phyloP scores from a whole-genome alignment of 495 filamentous ascomycete species.

The Aspergillus asperescens region DNA sequence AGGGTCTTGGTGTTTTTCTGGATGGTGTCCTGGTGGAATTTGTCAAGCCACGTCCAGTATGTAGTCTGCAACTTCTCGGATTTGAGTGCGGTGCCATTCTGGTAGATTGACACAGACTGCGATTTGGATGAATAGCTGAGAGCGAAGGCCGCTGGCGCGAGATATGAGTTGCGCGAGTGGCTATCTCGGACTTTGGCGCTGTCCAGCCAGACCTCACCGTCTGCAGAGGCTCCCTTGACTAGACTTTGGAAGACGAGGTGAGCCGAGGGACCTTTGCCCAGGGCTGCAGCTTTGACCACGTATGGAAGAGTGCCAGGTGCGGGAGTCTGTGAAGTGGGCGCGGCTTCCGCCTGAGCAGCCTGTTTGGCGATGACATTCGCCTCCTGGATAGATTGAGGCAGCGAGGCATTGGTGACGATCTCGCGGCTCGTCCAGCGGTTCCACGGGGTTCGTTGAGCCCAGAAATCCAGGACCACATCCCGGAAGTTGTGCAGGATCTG shows the following conservation, averaged over 20 bases:
- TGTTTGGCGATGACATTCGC: conserved; percentile 7
- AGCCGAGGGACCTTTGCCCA: not conserved
- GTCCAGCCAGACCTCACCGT: conserved; percentile 3
- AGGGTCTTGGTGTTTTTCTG: not conserved
- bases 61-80: not conserved
- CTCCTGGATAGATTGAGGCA: not conserved
- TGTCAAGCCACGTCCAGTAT: conserved; percentile 7
- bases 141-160: not conserved
- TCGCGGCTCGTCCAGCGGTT: conserved; percentile 2
- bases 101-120: not conserved
- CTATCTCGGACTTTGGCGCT: conserved; percentile 7
- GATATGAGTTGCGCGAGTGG: conserved; percentile 6
- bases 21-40: not conserved
- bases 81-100: not conserved
- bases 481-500: conserved; percentile 3
- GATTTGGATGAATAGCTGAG: not conserved
- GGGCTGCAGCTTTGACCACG: not conserved
- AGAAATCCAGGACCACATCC: not conserved
- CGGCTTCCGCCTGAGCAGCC: not conserved
- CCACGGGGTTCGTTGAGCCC: not conserved
- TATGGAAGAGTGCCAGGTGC: not conserved
- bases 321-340: not conserved
- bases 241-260: not conserved
- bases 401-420: not conserved
- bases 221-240: not conserved